Base-by-base conservation (phyloP, 768 basidiomycete genomes). In the Lactifluus volemus region DNA sequence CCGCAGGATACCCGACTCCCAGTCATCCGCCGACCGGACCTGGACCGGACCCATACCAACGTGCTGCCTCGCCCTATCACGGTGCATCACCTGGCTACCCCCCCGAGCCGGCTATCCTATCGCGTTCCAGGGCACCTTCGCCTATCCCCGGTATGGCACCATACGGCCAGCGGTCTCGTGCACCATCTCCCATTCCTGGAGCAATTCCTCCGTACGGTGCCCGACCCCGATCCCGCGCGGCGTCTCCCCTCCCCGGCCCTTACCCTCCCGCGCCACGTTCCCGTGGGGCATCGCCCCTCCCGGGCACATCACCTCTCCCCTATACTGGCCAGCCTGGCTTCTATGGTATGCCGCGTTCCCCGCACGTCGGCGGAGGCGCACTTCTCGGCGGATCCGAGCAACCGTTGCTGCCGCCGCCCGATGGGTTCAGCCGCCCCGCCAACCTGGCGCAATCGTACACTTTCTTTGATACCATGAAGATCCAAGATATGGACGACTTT, bases 401-500 rank as follows among this genome's bases (percentile, higher is more conserved):
- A 63, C 63, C 56, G 34, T 70, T 72, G 72, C 67, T 73, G 39
- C 38, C 70, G 10, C 77, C 83, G 1, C 89, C 89, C 0, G 86
- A 88, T 65, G 85, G 84, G 52, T 91, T 91, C 74, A 80, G 79
- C 12, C 85, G 89, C 49, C 84, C 85, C 15, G 79, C 86, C 47
- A 89, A 88, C 67, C 79, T 79, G 36, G 79, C 81, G 19, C 81
- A 82, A 62, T 74, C 85, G 7, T 92, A 84, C 71, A 79, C 83
- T 0, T 81, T 82, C 32, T 92, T 92, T 69, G 82, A 83, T 14
- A 73, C 79, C 4, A 83, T 84, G 76, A 88, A 84, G 72, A 77
- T 92, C 52, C 80, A 85, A 67, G 84, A 89, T 44, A 85, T 92
- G 87, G 86, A 91, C 39, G 82, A 83, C 29, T 81, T 91, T 66